These are phyloP conservation scores for Mikania micrantha DNA, from an alignment of 129 eudicot genomes.

Conservation along the genomic window DNA sequence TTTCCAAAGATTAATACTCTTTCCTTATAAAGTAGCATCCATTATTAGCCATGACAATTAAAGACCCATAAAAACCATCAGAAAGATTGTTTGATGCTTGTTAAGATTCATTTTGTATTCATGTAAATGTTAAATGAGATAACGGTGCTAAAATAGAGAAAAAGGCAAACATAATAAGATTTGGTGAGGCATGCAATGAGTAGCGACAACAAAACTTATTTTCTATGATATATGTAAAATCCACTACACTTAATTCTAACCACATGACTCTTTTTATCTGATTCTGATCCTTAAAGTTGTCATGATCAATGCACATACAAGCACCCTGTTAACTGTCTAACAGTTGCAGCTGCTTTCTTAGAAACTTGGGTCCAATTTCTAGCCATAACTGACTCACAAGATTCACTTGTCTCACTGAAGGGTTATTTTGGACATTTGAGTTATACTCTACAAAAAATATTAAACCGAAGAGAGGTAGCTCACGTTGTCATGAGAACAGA, in stretches of 20 bases:
- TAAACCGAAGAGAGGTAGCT: slow-evolving; percentile 19
- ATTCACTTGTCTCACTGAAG: neutral
- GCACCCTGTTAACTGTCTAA: neutral
- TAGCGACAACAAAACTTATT: neutral
- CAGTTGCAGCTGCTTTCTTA: neutral
- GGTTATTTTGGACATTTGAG: neutral
- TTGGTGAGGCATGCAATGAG: neutral
- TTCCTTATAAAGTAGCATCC: slow-evolving; percentile 53
- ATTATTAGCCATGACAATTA: slow-evolving; percentile 80
- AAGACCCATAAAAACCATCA: slow-evolving; percentile 50
- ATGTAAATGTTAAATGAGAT: neutral
- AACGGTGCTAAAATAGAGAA: neutral
- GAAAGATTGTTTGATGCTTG: neutral
- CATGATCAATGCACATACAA: neutral
- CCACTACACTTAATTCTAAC: neutral
- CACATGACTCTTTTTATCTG: neutral
- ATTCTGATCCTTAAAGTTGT: neutral
- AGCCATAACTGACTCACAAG: neutral
- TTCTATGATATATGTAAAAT: neutral
- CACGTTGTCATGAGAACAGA: slow-evolving; percentile 99
- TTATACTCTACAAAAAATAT: neutral
- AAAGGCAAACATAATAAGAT: neutral
- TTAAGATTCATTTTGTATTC: neutral
- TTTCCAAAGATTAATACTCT: too few relatives aligned
- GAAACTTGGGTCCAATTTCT: neutral